phyloP scores from a whole-genome alignment of 305 asterid genomes.

The Fraxinus albicans region DNA sequence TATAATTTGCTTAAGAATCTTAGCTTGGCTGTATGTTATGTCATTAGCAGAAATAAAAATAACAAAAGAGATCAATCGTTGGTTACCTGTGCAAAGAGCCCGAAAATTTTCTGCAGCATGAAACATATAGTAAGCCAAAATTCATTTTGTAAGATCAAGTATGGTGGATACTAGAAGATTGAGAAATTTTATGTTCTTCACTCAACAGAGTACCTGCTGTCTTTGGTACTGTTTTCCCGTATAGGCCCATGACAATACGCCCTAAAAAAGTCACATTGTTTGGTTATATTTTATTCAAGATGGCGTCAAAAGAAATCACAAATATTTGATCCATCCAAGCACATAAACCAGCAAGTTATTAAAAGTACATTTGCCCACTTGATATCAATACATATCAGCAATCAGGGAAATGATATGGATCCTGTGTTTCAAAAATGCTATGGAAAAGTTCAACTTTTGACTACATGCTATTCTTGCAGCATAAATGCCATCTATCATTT shows the following conservation, averaged over 20 bases:
- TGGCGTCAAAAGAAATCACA: not conserved
- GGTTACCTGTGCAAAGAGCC: slow-evolving; percentile 97
- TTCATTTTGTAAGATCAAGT: slow-evolving; percentile 5
- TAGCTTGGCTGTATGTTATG: slow-evolving; percentile 9
- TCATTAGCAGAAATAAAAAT: slow-evolving; percentile 23
- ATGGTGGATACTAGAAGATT: slow-evolving; percentile 1
- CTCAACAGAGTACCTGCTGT: slow-evolving; percentile 61
- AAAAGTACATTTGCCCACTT: not conserved
- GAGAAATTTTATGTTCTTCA: slow-evolving; percentile 5
- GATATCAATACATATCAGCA: not conserved
- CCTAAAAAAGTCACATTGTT: slow-evolving; percentile 46
- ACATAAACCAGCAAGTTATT: not conserved
- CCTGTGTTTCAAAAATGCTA: not conserved
- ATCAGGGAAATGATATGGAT: not conserved
- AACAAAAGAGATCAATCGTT: slow-evolving; percentile 44
- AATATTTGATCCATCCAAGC: not conserved
- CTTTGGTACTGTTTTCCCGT: slow-evolving; percentile 73
- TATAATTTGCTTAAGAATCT: slow-evolving; percentile 21
- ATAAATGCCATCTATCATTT: not conserved
- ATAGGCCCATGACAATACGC: slow-evolving; percentile 81
- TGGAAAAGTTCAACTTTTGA: not conserved
- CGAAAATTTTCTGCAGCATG: slow-evolving; percentile 81
- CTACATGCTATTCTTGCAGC: not conserved
- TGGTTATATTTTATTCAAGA: slow-evolving; percentile 15
- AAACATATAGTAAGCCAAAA: slow-evolving; percentile 24